Conservation (phyloP, 495 filamentous ascomycete genomes). For the Oidiodendron maius region DNA sequence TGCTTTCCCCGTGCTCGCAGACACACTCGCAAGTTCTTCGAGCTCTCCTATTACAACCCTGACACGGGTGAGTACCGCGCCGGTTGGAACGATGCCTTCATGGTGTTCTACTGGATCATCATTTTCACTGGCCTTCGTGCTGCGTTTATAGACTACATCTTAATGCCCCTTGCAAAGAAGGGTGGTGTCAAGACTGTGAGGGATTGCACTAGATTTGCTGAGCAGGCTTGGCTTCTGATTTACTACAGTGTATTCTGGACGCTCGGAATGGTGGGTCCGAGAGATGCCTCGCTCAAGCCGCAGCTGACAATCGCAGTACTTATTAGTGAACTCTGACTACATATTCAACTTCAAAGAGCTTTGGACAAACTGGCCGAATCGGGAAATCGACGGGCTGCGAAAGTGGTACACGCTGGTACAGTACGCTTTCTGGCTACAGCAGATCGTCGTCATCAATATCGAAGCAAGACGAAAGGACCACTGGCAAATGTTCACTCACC, state of each 20-base stretch:
- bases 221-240: slow-evolving; percentile 84
- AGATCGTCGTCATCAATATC: slow-evolving; percentile 89
- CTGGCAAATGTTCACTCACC: slow-evolving; percentile 92
- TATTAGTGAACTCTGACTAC: slow-evolving; percentile 71
- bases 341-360: slow-evolving; percentile 72
- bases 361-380: slow-evolving; percentile 77
- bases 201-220: slow-evolving; percentile 72
- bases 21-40: slow-evolving; percentile 80
- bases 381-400: slow-evolving; percentile 62
- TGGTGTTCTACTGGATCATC: slow-evolving; percentile 74
- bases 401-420: slow-evolving; percentile 93
- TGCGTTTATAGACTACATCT: slow-evolving; percentile 77
- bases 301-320: slow-evolving; percentile 50
- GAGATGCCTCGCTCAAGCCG: not conserved
- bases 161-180: slow-evolving; percentile 65
- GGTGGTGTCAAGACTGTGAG: slow-evolving; percentile 68
- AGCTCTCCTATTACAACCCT: slow-evolving; percentile 74
- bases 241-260: slow-evolving; percentile 78
- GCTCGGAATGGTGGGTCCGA: slow-evolving; percentile 69
- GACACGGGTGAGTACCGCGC: slow-evolving; percentile 59
- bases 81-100: slow-evolving; percentile 73
- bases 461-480: slow-evolving; percentile 93
- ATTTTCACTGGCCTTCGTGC: slow-evolving; percentile 82
- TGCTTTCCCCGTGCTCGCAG: slow-evolving; percentile 70
- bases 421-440: slow-evolving; percentile 89